Base-by-base conservation (phyloP, 2,329 filamentous ascomycete genomes). In the Xylaria sp. region DNA sequence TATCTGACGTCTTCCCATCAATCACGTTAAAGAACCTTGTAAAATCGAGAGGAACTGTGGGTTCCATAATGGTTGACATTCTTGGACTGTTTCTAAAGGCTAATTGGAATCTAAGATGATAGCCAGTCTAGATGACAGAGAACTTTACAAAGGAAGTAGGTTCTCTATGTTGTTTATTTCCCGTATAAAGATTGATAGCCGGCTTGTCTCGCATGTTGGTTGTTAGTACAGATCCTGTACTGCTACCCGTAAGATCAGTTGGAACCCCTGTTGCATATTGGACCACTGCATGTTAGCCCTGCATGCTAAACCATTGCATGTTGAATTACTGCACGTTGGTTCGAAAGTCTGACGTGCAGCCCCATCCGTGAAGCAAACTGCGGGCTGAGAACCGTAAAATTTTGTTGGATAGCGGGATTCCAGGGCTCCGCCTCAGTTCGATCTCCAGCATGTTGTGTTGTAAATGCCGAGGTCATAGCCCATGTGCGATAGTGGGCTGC, bases 1-100 rank as follows among this genome's bases (percentile, higher is more conserved):
- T 76, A 25, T 18, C 50, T 3, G 23, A 52, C 20, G 31, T 37
- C 9, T 86, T 79, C 68, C 84, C 85, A 71, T 86, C 81, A 70
- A 88, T 82, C 65, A 86, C 80, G 78, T 87, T 88, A 68, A 81
- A 80, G 76, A 86, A 87, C 56, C 80, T 85, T 69, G 81, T 78
- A 59, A 73, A 69, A 51, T 69, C 60, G 3, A 52, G 10, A 28
- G 23, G 23, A 13, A 13, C 10, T 52, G 23, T 28, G 46, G 41
- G 41, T 46, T 46, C 41, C 13, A 15, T n/a, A 46, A 13, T 7
- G 18, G 41, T 4, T 46, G 41, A 8, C 41, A 46, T 46, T 46
- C 18, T 46, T n/a, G 18, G 13, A 46, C 15, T n/a, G 41, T n/a
- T 46, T 46, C 13, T 46, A 46, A n/a, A n/a, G 41, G 18, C 6